Evolutionary conservation across 805 yeast genomes (phyloP), one percentile per base, ranked within the genome.

Genomic region (Wickerhamomyces strasburgensis): DNA sequence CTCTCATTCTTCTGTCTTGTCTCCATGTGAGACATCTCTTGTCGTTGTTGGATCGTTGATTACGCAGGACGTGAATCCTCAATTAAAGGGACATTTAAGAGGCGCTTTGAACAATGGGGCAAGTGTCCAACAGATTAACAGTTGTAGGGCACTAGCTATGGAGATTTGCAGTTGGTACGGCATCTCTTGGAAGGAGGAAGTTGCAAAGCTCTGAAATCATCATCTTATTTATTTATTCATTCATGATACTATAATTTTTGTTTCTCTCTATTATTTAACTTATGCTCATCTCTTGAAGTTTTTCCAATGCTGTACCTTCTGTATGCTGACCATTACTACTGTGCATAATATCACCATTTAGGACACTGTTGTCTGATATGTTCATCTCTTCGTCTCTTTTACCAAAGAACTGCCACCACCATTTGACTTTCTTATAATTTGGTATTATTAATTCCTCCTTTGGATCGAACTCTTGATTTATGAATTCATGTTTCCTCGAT

Each of bases 21-120:
- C 68, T 4, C 78, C 83, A 1, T 68, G 66, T 44, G 95, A 87
- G 45, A 82, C 96, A 2, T 78, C 90, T 23, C 55, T 86, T 40
- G 80, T 86, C 23, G 76, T 89, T 2, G 73, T 89, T 14, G 80
- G 94, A 1, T 72, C 90, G 43, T 68, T 89, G 47, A 78, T 89
- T 9, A 96, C 97, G 1, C 96, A 86, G 55, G 95, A 89, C 58
- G 96, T 89, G 9, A 86, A 84, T 48, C 95, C 96, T 0, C 96
- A 89, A 51, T 67, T 89, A 47, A 84, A 86, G 60, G 97, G 97
- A 0, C 97, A 89, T 56, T 67, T 89, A 43, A 75, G 72, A 56
- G 97, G 97, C 0, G 96, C 96, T 0, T 43, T 79, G 34, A 87
- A 86, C 51, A 73, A 78, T 19, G 96, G 96, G 0, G 82, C 84